Percentiles rank a stretch among this genome's conserved stretches.
These are phyloP conservation scores for Picea engelmannii DNA, from an alignment of 83 land plant species.

Conservation along the genomic window DNA sequence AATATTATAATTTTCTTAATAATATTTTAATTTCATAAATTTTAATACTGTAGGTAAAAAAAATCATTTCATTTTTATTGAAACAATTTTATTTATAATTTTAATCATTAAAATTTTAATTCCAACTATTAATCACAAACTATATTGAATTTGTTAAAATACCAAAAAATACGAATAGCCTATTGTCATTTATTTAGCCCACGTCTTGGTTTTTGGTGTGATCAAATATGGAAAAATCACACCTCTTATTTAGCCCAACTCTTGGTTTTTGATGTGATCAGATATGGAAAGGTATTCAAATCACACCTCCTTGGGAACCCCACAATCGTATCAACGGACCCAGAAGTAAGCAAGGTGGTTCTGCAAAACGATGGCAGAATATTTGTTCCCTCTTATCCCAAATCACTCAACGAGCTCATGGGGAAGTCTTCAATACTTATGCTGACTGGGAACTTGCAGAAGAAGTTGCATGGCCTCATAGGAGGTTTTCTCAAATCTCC, in stretches of 20 bases:
- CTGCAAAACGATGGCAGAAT: constrained; percentile 51
- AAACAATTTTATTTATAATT: too few relatives aligned
- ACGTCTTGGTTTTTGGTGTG: too few relatives aligned
- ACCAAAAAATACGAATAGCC: too few relatives aligned
- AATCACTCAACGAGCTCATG: constrained; percentile 58
- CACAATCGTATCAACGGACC: constrained; percentile 58
- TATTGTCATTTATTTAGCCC: too few relatives aligned
- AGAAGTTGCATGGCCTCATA: constrained; percentile 49
- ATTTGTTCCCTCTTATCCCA: constrained; percentile 61
- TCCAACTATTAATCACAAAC: too few relatives aligned
- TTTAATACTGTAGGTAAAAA: too few relatives aligned
- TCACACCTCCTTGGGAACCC: constrained; percentile 63
- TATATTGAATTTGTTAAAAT: too few relatives aligned
- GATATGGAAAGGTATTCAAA: constrained; percentile 68
- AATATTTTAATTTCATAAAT: too few relatives aligned
- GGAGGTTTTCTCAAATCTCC: constrained; percentile 58
- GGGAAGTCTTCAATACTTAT: constrained; percentile 63
- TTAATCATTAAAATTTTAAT: too few relatives aligned
- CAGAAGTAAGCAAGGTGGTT: constrained; percentile 61
- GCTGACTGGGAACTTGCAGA: constrained; percentile 50
- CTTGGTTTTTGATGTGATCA: too few relatives aligned
- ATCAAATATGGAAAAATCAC: constrained; percentile 55
- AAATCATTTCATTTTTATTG: too few relatives aligned
- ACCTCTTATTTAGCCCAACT: constrained; percentile 17
- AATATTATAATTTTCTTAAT: too few relatives aligned